Percentiles rank a stretch among this genome's conserved stretches.
Conservation (phyloP, 1,284 basidiomycete species). For the Termitomyces sp. region DNA sequence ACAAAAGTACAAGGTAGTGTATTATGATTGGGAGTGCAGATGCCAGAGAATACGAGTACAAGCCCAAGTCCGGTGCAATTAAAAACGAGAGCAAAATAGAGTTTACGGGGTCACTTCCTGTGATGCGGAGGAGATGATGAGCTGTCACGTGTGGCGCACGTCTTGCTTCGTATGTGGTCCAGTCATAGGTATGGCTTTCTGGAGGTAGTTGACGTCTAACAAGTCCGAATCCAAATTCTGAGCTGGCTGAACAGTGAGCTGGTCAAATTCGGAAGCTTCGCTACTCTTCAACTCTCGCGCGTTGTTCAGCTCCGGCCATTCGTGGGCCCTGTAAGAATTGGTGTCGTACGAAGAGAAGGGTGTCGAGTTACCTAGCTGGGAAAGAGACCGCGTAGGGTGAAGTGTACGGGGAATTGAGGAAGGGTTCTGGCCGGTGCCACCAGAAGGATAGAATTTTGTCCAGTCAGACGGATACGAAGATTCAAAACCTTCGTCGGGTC, state of each 20-base stretch:
- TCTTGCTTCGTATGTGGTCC: neutral
- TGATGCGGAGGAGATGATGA: too few species aligned
- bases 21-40: neutral
- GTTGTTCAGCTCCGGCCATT: neutral
- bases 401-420: constrained; percentile 1
- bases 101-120: too few species aligned
- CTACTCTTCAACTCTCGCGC: neutral
- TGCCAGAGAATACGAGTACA: constrained; percentile 3
- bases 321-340: neutral
- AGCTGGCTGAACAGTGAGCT: neutral
- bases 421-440: neutral
- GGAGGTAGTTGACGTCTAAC: neutral
- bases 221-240: neutral
- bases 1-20: neutral
- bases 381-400: constrained; percentile 8
- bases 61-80: neutral
- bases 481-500: neutral
- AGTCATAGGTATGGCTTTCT: neutral
- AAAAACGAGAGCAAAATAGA: neutral
- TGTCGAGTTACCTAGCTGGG: constrained; percentile 18
- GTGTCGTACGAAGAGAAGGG: constrained; percentile 11
- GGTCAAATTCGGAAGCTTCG: neutral
- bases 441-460: neutral
- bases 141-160: neutral
- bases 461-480: constrained; percentile 8